Evolutionary conservation across 2,329 filamentous ascomycete genomes (phyloP).

Genomic region (Trichoderma citrinoviride): DNA sequence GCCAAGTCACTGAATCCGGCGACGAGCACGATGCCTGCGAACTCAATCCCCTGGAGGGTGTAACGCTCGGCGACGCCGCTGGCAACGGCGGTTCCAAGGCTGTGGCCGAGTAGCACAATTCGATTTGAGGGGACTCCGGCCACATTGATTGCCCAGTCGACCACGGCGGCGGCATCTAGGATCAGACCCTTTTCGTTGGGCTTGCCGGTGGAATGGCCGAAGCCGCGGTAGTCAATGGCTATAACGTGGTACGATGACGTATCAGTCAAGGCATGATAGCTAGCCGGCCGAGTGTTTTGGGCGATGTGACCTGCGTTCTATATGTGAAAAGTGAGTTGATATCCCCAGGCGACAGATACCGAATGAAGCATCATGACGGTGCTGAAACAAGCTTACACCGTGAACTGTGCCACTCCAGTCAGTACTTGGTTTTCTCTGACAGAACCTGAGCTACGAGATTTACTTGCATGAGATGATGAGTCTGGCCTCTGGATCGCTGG

Average conservation of each 20-base stretch:
- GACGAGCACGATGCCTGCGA: slow-evolving; percentile 77
- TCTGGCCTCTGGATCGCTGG: slow-evolving; percentile 59
- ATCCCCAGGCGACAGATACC: slow-evolving; percentile 29
- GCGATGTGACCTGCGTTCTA: slow-evolving; percentile 85
- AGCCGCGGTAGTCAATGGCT: slow-evolving; percentile 89
- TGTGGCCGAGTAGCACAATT: slow-evolving; percentile 82
- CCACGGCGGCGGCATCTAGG: slow-evolving; percentile 68
- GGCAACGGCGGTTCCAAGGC: slow-evolving; percentile 81
- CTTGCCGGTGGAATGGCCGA: slow-evolving; percentile 73
- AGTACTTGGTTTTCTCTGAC: background rate
- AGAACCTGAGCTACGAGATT: slow-evolving; percentile 5
- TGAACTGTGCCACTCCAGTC: slow-evolving; percentile 48
- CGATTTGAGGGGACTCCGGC: slow-evolving; percentile 64
- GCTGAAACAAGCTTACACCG: slow-evolving; percentile 50
- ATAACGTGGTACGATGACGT: slow-evolving; percentile 75
- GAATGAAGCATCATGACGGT: background rate
- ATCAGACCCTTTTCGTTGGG: slow-evolving; percentile 81
- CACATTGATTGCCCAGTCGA: slow-evolving; percentile 68
- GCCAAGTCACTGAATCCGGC: slow-evolving; percentile 75
- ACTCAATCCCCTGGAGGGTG: slow-evolving; percentile 58
- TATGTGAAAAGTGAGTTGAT: slow-evolving; percentile 27
- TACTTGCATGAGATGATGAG: slow-evolving; percentile 62
- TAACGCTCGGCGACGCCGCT: slow-evolving; percentile 72
- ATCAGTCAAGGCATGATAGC: slow-evolving; percentile 73
- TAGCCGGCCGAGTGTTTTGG: slow-evolving; percentile 71